phyloP scores from a whole-genome alignment of 1,284 basidiomycete genomes.

The Microbotryum saponariae region DNA sequence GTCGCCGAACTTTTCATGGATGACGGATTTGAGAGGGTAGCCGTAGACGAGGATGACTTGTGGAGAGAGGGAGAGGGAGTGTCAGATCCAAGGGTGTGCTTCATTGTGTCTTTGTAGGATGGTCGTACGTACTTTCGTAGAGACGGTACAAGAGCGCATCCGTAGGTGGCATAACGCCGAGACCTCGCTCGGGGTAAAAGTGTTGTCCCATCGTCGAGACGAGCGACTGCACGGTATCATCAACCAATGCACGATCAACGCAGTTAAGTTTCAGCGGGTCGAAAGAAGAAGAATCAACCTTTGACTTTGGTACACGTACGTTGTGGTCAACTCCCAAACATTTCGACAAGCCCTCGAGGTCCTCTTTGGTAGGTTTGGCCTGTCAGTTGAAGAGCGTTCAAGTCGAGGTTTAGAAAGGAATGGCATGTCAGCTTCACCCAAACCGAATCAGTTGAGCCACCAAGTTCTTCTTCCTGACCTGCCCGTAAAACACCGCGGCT shows the following conservation, averaged over 20 bases:
- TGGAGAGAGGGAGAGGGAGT: neutral
- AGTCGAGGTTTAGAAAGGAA: neutral
- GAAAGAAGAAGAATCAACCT: neutral
- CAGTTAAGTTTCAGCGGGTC: no score
- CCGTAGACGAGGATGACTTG: conserved; percentile 20
- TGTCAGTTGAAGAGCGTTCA: conserved; percentile 35
- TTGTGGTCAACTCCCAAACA: conserved; percentile 48
- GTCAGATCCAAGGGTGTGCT: neutral
- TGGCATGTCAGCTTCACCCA: neutral
- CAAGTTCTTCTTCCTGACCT: conserved; percentile 37
- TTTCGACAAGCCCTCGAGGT: conserved; percentile 52
- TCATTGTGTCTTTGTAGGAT: no score
- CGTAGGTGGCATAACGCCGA: conserved; percentile 56
- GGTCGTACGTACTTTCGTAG: conserved; percentile 49
- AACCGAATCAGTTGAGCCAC: neutral
- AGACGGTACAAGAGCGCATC: conserved; percentile 78
- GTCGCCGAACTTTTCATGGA: conserved; percentile 86
- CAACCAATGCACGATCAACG: neutral
- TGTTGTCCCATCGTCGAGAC: conserved; percentile 53
- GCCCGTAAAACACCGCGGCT: conserved; percentile 78
- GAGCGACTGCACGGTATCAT: conserved; percentile 35
- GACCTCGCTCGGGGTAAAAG: conserved; percentile 64
- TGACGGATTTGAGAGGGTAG: conserved; percentile 43
- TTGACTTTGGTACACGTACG: neutral
- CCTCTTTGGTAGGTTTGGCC: conserved; percentile 61